Base-by-base conservation (phyloP, 257 asterid genomes). In the Nyctanthes arbortristis region DNA sequence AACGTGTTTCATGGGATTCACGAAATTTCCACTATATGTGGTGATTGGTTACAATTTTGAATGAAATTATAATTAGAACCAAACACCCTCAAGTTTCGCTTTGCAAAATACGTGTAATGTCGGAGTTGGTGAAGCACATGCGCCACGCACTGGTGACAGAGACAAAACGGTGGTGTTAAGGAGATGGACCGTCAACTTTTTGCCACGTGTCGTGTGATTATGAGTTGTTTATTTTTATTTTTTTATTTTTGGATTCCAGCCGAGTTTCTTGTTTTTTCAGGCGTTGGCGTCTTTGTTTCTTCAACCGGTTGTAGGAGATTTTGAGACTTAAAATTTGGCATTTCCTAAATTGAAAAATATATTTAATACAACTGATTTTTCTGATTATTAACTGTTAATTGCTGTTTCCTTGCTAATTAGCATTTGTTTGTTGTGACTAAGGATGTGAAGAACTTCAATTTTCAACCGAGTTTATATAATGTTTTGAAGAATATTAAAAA, bases 181-280 rank as follows among this genome's bases (percentile, higher is more conserved):
- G 65, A 40, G 10, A n/a, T 18, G 65, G 65, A 45, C 89, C 88
- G 78, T 47, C 83, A 55, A 5, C 1, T 22, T 20, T 1, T 0
- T 40, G 93, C 71, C 96, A 88, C 87, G 88, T 88, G 90, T 78
- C 74, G 5, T 0, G 0, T 2, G 20, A 3, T 14, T 37, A 73
- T 75, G 73, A 32, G 25, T 11, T 29, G 40, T 4, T 56, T 4
- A 7, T 60, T 22, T 34, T n/a, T 2, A n/a, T 49, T 49, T 20
- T 49, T 7, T 18, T 4, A 29, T 10, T 34, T 20, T 28, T 18
- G 29, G 7, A 28, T 20, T 33, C 22, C 66, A 71, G 76, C 78
- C 80, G 78, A 59, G 76, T 66, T 59, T 78, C 78, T 76, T 84
- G 85, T 81, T 82, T 87, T 81, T 74, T 72, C 80, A 66, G 67